phyloP scores from a whole-genome alignment of 2,329 filamentous ascomycete genomes.

The Phoma herbarum region DNA sequence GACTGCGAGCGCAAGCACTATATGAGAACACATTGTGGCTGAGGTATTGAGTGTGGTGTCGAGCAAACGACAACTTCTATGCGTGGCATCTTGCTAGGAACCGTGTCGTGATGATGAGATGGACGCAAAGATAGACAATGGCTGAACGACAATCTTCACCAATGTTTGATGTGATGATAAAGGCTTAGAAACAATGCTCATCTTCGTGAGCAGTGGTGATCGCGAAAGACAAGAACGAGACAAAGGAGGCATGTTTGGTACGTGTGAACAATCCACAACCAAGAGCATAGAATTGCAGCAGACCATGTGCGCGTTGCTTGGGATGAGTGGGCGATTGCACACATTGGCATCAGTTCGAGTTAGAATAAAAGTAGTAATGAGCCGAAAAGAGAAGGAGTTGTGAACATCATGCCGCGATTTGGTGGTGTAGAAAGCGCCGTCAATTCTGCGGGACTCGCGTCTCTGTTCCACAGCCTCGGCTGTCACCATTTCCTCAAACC shows the following conservation, averaged over 20 bases:
- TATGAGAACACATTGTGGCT: constrained; percentile 3
- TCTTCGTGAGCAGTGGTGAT: neutral
- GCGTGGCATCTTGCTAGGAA: neutral
- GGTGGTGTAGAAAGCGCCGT: neutral
- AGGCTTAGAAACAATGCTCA: neutral
- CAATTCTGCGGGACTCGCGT: neutral
- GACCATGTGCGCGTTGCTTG: neutral
- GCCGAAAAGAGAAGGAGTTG: neutral
- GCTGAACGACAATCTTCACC: neutral
- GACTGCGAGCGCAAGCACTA: neutral
- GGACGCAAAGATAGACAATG: neutral
- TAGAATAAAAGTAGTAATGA: neutral
- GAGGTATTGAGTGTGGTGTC: constrained; percentile 3
- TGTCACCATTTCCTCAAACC: neutral
- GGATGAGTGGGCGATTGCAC: neutral
- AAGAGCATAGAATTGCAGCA: neutral
- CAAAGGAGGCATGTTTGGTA: neutral
- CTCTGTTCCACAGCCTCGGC: too few relatives aligned
- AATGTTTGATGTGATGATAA: neutral
- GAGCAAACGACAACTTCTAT: constrained; percentile 11
- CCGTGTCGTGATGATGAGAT: neutral
- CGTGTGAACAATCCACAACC: neutral
- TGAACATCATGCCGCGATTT: neutral
- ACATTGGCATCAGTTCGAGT: neutral
- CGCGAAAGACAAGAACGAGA: neutral